These are phyloP conservation scores for Wickerhamomyces kurtzmanii DNA, from an alignment of 805 yeast species.

Conservation along the genomic window DNA sequence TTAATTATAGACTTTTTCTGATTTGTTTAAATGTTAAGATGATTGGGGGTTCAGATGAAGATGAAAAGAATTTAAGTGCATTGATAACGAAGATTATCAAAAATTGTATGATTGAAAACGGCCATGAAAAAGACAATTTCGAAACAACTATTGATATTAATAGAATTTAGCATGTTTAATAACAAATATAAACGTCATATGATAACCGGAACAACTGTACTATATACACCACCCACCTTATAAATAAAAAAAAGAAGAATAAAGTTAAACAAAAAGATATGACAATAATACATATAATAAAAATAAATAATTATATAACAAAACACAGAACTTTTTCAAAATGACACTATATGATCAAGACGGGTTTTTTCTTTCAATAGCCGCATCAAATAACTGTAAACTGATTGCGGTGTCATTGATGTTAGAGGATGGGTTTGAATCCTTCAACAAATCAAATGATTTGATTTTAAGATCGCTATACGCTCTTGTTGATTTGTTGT, in stretches of 20 bases:
- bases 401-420: slow-evolving; percentile 45
- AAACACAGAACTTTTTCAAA: no score
- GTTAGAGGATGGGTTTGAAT: slow-evolving; percentile 35
- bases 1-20: slow-evolving; percentile 50
- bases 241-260: no score
- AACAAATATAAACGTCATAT: no score
- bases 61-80: slow-evolving; percentile 46
- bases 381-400: slow-evolving; percentile 43
- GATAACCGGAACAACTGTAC: no score
- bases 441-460: slow-evolving; percentile 51
- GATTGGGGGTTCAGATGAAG: slow-evolving; percentile 67
- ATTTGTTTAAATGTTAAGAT: slow-evolving; percentile 45
- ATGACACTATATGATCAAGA: no score
- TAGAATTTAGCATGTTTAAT: no score
- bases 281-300: no score
- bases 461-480: slow-evolving; percentile 29
- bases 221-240: no score
- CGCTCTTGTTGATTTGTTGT: slow-evolving; percentile 15
- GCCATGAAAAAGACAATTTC: slow-evolving; percentile 14
- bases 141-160: slow-evolving; percentile 36
- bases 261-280: no score
- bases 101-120: slow-evolving; percentile 16
- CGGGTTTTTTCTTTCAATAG: slow-evolving; percentile 37
- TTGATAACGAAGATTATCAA: slow-evolving; percentile 35
- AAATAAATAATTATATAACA: no score